Conservation (phyloP, 2,329 filamentous ascomycete genomes). For the Cladophialophora yegresii region DNA sequence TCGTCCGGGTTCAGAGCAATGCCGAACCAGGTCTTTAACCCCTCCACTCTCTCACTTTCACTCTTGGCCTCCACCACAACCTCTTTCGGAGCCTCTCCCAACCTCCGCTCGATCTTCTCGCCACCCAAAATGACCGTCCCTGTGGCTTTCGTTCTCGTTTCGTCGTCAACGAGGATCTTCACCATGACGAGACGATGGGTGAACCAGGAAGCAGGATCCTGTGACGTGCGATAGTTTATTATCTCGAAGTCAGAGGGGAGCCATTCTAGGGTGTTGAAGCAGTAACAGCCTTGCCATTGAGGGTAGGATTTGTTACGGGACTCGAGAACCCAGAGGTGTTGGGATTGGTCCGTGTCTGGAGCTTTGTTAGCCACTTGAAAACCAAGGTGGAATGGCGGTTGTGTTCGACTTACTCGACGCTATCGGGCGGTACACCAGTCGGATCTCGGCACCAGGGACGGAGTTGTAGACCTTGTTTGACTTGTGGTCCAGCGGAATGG, state of each 20-base stretch:
- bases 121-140: slow-evolving; percentile 59
- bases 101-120: slow-evolving; percentile 44
- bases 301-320: slow-evolving; percentile 22
- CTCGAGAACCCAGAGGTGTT: slow-evolving; percentile 27
- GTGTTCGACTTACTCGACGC: slow-evolving; percentile 12
- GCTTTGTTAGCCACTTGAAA: neutral
- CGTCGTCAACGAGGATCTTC: slow-evolving; percentile 57
- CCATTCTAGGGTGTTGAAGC: slow-evolving; percentile 68
- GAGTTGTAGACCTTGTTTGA: slow-evolving; percentile 40
- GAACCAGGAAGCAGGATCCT: slow-evolving; percentile 55
- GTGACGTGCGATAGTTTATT: slow-evolving; percentile 61
- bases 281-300: slow-evolving; percentile 63
- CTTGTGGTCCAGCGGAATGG: slow-evolving; percentile 35
- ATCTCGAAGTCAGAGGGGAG: slow-evolving; percentile 61
- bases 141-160: slow-evolving; percentile 48
- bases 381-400: too few species aligned
- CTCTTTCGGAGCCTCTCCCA: slow-evolving; percentile 41
- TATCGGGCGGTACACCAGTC: slow-evolving; percentile 54
- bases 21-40: slow-evolving; percentile 56
- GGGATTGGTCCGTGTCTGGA: slow-evolving; percentile 22
- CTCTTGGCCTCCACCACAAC: slow-evolving; percentile 51
- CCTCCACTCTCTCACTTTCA: slow-evolving; percentile 58
- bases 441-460: slow-evolving; percentile 59
- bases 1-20: slow-evolving; percentile 57
- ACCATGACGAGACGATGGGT: slow-evolving; percentile 56